Conservation (phyloP, 192 early-diverging fungal species). For the Coemansia sp. region DNA sequence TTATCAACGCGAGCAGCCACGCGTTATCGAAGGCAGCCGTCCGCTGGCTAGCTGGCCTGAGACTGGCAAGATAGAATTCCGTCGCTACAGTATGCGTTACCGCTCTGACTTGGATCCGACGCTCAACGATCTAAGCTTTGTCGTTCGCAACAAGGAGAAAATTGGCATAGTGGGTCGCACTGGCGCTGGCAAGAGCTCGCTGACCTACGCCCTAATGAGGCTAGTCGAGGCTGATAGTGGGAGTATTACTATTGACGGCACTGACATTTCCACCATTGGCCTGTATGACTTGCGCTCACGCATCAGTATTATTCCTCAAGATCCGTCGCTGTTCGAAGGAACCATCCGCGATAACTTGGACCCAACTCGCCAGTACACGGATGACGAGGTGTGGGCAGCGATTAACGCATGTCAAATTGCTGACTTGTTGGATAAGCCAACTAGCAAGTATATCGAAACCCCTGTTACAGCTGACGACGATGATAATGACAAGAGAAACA, state of each 20-base stretch:
- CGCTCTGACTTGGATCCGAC: neutral
- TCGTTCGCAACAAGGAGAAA: constrained; percentile 64
- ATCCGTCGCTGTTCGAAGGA: constrained; percentile 68
- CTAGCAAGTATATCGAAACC: neutral
- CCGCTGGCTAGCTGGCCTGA: constrained; percentile 63
- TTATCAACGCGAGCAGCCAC: constrained; percentile 60
- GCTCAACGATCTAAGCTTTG: constrained; percentile 52
- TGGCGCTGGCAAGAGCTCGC: constrained; percentile 70
- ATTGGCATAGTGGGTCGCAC: constrained; percentile 87
- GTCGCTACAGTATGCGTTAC: constrained; percentile 19
- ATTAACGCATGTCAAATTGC: constrained; percentile 50
- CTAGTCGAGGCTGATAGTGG: constrained; percentile 61
- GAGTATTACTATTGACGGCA: constrained; percentile 64
- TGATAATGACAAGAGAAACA: constrained; percentile 25
- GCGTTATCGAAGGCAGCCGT: constrained; percentile 57
- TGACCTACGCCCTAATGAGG: constrained; percentile 67
- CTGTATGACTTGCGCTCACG: constrained; percentile 62
- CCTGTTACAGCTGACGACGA: constrained; percentile 5
- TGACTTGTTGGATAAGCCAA: constrained; percentile 33
- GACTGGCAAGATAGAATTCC: constrained; percentile 64
- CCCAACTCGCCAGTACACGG: constrained; percentile 56
- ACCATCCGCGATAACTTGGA: constrained; percentile 74
- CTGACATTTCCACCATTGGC: constrained; percentile 58
- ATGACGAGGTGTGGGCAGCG: constrained; percentile 67
- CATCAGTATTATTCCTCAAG: constrained; percentile 69